Percentiles rank a stretch among this genome's conserved stretches.
Conservation (phyloP, 495 filamentous ascomycete species). For the Talaromyces proteolyticus region DNA sequence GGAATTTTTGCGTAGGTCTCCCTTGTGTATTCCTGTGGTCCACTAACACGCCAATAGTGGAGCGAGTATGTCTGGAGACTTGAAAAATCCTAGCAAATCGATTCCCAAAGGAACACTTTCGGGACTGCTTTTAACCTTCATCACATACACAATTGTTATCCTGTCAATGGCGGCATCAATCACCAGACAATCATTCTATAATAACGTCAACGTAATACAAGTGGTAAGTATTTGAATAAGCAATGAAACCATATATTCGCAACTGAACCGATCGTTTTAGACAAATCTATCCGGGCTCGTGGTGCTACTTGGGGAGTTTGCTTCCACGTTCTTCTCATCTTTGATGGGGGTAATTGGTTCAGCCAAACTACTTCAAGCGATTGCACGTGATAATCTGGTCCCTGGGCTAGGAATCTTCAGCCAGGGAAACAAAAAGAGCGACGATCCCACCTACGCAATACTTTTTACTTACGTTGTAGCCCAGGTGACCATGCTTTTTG, state of each 20-base stretch:
- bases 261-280: slow-evolving; percentile 14
- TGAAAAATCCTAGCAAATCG: slow-evolving; percentile 76
- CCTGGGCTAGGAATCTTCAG: slow-evolving; percentile 71
- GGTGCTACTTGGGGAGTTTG: slow-evolving; percentile 76
- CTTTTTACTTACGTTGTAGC: slow-evolving; percentile 70
- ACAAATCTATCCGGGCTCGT: slow-evolving; percentile 66
- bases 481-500: slow-evolving; percentile 75
- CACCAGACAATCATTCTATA: slow-evolving; percentile 66
- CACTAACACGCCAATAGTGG: slow-evolving; percentile 40
- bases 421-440: slow-evolving; percentile 65
- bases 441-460: slow-evolving; percentile 76
- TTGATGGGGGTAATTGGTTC: slow-evolving; percentile 85
- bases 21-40: not conserved
- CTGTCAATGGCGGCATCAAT: slow-evolving; percentile 75
- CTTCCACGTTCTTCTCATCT: slow-evolving; percentile 76
- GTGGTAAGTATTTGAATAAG: slow-evolving; percentile 37
- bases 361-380: slow-evolving; percentile 81
- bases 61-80: slow-evolving; percentile 87
- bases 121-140: slow-evolving; percentile 69
- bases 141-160: slow-evolving; percentile 71
- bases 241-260: not conserved
- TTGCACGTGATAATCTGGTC: slow-evolving; percentile 73
- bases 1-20: slow-evolving; percentile 56
- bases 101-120: slow-evolving; percentile 79
- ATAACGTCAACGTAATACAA: slow-evolving; percentile 73